Percentiles rank a stretch among this genome's conserved stretches.
Conservation (phyloP, 768 basidiomycete species). For the Lyophyllum semitale region DNA sequence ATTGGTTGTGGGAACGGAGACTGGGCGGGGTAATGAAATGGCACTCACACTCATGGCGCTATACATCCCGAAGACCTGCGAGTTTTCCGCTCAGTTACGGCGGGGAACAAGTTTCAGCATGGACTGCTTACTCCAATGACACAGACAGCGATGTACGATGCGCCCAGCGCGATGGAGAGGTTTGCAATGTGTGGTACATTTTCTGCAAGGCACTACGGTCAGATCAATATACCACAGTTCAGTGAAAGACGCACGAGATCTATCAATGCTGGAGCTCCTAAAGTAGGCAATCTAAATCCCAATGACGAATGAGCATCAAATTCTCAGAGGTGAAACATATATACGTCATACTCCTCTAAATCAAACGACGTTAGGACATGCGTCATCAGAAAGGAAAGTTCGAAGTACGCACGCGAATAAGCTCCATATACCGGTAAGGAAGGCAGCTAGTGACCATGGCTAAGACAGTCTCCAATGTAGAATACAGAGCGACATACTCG, state of each 20-base stretch:
- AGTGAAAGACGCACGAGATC: slow-evolving; percentile 45
- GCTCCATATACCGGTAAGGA: slow-evolving; percentile 58
- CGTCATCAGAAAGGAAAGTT: not conserved
- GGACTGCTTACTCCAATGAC: slow-evolving; percentile 44
- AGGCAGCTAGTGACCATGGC: slow-evolving; percentile 32
- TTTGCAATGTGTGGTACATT: slow-evolving; percentile 34
- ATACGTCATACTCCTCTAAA: slow-evolving; percentile 32
- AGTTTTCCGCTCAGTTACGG: not conserved
- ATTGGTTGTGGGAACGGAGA: not conserved
- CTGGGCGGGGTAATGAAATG: not conserved
- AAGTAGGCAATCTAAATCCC: slow-evolving; percentile 60
- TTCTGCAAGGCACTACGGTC: too few relatives aligned
- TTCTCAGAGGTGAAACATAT: not conserved
- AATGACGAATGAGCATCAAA: not conserved
- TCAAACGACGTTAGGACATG: not conserved
- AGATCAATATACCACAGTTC: too few relatives aligned
- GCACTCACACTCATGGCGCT: slow-evolving; percentile 52
- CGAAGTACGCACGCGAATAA: slow-evolving; percentile 57
- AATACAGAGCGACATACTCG: slow-evolving; percentile 25
- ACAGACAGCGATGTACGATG: slow-evolving; percentile 43
- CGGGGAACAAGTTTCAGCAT: not conserved
- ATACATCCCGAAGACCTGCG: slow-evolving; percentile 48
- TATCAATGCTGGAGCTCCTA: slow-evolving; percentile 49
- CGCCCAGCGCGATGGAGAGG: slow-evolving; percentile 36
- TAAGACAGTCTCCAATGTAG: not conserved